A percentile compares a stretch with the other conserved stretches of the same genome.
Conservation (phyloP, 345 rosid species). For the Camelina hispida region DNA sequence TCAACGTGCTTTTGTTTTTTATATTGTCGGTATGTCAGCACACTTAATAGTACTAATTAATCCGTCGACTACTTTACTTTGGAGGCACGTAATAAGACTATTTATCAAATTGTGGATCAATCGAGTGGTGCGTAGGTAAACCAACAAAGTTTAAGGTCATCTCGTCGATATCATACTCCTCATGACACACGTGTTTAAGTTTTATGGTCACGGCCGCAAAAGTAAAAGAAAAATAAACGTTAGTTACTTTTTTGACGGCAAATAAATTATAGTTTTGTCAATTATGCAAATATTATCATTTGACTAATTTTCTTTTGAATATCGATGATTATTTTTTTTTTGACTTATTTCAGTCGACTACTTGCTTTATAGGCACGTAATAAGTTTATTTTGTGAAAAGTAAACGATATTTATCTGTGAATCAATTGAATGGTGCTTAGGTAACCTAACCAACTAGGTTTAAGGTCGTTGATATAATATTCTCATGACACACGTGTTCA, state of each 20-base stretch:
- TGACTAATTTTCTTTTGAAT: too few species aligned
- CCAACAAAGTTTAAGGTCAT: conserved; percentile 11
- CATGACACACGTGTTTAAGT: conserved; percentile 17
- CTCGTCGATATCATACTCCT: conserved; percentile 11
- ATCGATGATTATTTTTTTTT: too few species aligned
- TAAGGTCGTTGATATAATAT: conserved; percentile 15
- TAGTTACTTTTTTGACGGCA: not conserved
- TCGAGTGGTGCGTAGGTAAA: conserved; percentile 12
- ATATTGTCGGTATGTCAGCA: conserved; percentile 22
- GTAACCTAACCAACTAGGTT: not conserved
- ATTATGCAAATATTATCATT: too few species aligned
- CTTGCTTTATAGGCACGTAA: not conserved
- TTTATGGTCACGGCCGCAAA: not conserved
- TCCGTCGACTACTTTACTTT: conserved; percentile 1
- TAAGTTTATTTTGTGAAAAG: not conserved
- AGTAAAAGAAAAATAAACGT: not conserved
- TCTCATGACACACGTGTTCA: conserved; percentile 15
- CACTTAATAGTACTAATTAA: not conserved
- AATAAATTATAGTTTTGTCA: not conserved
- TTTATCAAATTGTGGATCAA: not conserved
- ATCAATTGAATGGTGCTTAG: conserved; percentile 8
- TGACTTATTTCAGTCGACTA: too few species aligned
- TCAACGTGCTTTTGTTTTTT: conserved; percentile 29
- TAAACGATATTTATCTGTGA: conserved; percentile 11
- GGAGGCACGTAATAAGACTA: not conserved